These are phyloP conservation scores for Solidago caesia DNA, from an alignment of 129 eudicot species.

Conservation along the genomic window DNA sequence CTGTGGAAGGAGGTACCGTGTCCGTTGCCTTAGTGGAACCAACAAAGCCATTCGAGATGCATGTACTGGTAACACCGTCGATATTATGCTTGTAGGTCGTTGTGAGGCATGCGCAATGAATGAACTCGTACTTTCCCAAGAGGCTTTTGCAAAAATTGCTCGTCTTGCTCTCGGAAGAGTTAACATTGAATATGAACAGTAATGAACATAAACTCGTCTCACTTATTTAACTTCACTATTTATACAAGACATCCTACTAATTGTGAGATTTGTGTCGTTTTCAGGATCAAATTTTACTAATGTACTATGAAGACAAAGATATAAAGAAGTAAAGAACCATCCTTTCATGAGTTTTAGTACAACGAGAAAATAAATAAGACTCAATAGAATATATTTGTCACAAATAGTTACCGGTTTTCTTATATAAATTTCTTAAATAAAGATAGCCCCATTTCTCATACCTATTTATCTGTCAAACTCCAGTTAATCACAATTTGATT, in stretches of 20 bases:
- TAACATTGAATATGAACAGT: conserved; percentile 30
- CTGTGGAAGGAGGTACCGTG: conserved; percentile 38
- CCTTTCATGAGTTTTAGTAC: too few species aligned
- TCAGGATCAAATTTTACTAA: conserved; percentile 21
- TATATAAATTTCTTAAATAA: too few species aligned
- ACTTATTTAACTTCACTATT: background rate
- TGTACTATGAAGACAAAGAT: background rate
- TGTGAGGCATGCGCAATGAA: conserved; percentile 20
- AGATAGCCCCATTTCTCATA: too few species aligned
- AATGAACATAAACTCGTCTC: background rate
- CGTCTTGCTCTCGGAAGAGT: conserved; percentile 28
- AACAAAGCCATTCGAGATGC: conserved; percentile 40
- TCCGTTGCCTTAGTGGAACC: conserved; percentile 42
- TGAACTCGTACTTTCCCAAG: conserved; percentile 24
- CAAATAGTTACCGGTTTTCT: too few species aligned
- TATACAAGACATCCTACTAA: conserved; percentile 6
- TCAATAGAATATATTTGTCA: too few species aligned
- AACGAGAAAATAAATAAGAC: too few species aligned
- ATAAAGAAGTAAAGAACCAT: background rate
- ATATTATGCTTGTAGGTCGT: conserved; percentile 26
- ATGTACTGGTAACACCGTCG: conserved; percentile 30
- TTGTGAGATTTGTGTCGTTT: background rate
- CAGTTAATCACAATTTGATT: too few species aligned
- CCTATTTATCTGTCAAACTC: too few species aligned
- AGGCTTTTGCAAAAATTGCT: conserved; percentile 34